Percentiles rank a stretch among this genome's conserved stretches.
phyloP scores from a whole-genome alignment of 805 yeast genomes.

The Ogataea populi-albae region DNA sequence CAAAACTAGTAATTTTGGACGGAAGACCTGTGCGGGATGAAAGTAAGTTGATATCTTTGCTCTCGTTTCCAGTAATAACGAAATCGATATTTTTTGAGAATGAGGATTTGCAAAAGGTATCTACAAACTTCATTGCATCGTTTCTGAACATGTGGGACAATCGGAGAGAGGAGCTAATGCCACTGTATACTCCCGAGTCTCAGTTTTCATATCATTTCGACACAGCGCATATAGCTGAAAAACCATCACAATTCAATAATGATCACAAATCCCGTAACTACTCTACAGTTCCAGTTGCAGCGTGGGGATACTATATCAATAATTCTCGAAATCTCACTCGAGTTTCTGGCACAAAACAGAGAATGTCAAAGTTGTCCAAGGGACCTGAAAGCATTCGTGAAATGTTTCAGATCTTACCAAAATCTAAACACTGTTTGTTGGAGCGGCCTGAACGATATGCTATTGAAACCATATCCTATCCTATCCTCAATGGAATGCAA shows the following conservation, averaged over 20 bases:
- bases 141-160: slow-evolving; percentile 81
- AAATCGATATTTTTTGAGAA: slow-evolving; percentile 81
- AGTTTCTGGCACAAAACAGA: slow-evolving; percentile 52
- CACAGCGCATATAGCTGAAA: slow-evolving; percentile 45
- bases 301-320: slow-evolving; percentile 67
- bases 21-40: slow-evolving; percentile 79
- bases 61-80: slow-evolving; percentile 51
- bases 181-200: slow-evolving; percentile 76
- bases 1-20: slow-evolving; percentile 75
- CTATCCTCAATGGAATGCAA: slow-evolving; percentile 73
- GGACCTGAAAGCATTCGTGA: slow-evolving; percentile 69
- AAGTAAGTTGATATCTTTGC: slow-evolving; percentile 47
- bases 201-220: slow-evolving; percentile 82
- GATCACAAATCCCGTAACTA: no score
- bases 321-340: slow-evolving; percentile 74
- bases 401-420: slow-evolving; percentile 69
- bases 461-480: slow-evolving; percentile 72
- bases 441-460: slow-evolving; percentile 65
- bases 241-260: slow-evolving; percentile 12
- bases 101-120: slow-evolving; percentile 60
- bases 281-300: slow-evolving; percentile 17
- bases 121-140: slow-evolving; percentile 75
- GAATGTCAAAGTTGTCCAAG: slow-evolving; percentile 55
- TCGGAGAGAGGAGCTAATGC: slow-evolving; percentile 64
- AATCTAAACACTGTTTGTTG: slow-evolving; percentile 66